These are phyloP conservation scores for Dactylonectria estremocensis DNA, from an alignment of 2,329 filamentous ascomycete species.

Conservation along the genomic window DNA sequence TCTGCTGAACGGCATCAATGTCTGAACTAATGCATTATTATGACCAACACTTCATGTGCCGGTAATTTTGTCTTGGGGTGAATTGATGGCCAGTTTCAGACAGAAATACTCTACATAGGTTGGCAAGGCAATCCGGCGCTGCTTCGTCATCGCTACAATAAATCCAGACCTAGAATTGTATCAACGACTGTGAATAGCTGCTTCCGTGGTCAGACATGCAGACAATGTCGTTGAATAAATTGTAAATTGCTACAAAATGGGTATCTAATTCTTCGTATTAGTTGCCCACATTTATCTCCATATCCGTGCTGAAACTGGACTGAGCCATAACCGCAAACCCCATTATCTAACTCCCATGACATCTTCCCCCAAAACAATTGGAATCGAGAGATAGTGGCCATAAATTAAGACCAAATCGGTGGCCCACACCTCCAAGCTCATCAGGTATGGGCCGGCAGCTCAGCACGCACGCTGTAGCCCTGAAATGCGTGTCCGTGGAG, in stretches of 20 bases:
- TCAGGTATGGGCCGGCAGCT: constrained; percentile 30
- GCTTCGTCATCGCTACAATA: too few species aligned
- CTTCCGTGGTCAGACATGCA: too few species aligned
- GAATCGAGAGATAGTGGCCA: not conserved
- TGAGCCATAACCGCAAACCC: not conserved
- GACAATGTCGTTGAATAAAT: too few species aligned
- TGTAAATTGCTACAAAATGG: not conserved
- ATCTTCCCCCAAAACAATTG: not conserved
- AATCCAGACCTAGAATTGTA: too few species aligned
- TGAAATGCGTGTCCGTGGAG: constrained; percentile 29
- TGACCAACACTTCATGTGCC: too few species aligned
- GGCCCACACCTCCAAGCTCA: not conserved
- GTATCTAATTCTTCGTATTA: not conserved
- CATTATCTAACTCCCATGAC: not conserved
- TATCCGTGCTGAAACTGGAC: not conserved
- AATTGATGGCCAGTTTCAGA: too few species aligned
- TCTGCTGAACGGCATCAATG: too few species aligned
- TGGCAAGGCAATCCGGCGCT: too few species aligned
- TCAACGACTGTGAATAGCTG: too few species aligned
- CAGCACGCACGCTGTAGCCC: constrained; percentile 23
- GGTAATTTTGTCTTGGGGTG: too few species aligned
- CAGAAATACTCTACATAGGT: too few species aligned
- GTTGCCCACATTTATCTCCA: not conserved
- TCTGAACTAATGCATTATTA: too few species aligned
- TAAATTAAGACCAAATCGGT: not conserved